These are phyloP conservation scores for Penicillium parvum DNA, from an alignment of 495 filamentous ascomycete genomes.

Conservation along the genomic window DNA sequence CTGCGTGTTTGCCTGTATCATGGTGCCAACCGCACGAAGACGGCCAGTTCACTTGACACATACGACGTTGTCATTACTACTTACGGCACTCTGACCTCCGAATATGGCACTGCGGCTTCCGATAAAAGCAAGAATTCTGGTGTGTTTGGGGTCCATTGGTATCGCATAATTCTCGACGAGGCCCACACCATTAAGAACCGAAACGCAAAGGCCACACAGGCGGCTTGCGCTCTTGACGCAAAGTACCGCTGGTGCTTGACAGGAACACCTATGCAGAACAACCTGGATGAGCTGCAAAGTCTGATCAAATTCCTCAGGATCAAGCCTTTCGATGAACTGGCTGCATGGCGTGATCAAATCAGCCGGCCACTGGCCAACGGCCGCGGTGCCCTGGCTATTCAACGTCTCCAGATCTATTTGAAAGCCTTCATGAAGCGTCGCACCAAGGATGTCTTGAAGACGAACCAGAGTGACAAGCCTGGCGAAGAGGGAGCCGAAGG, in stretches of 20 bases:
- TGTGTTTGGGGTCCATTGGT: conserved; percentile 91
- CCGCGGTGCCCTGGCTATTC: conserved; percentile 82
- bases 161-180: conserved; percentile 91
- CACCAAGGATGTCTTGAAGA: conserved; percentile 89
- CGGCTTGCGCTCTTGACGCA: conserved; percentile 71
- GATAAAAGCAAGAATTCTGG: conserved; percentile 65
- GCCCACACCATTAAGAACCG: conserved; percentile 98
- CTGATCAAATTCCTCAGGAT: conserved; percentile 91
- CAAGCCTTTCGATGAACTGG: conserved; percentile 77
- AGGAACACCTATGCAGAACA: conserved; percentile 96
- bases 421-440: conserved; percentile 94
- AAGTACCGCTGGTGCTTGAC: conserved; percentile 94
- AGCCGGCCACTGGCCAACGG: conserved; percentile 79
- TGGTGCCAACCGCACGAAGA: conserved; percentile 77
- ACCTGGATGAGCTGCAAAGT: conserved; percentile 93
- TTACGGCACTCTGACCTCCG: conserved; percentile 89
- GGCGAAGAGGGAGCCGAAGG: conserved; percentile 50
- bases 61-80: conserved; percentile 98
- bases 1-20: conserved; percentile 86
- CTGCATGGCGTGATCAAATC: conserved; percentile 84
- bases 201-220: conserved; percentile 89
- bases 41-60: conserved; percentile 63
- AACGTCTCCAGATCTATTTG: conserved; percentile 75
- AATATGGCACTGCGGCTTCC: conserved; percentile 59
- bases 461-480: conserved; percentile 69